Percentiles rank a stretch among this genome's conserved stretches.
phyloP scores from a whole-genome alignment of 768 basidiomycete species.

The Tephrocybe sp. region DNA sequence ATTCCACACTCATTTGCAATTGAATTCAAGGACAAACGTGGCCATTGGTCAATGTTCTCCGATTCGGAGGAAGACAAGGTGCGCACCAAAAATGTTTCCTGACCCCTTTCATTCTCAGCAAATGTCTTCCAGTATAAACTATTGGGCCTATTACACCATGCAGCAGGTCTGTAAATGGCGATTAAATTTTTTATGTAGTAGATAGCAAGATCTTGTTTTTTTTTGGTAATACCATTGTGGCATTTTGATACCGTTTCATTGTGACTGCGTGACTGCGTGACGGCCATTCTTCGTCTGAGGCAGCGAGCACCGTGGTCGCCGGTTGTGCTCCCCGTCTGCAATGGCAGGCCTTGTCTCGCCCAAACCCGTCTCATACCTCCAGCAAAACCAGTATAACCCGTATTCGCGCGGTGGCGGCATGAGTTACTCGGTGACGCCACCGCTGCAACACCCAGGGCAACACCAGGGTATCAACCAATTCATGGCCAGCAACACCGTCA shows the following conservation, averaged over 20 bases:
- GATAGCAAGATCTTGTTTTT: not conserved
- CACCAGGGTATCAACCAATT: slow-evolving; percentile 44
- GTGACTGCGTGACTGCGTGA: slow-evolving; percentile 14
- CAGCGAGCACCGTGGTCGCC: slow-evolving; percentile 14
- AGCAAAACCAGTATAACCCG: slow-evolving; percentile 59
- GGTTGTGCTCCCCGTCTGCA: slow-evolving; percentile 22
- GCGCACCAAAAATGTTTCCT: slow-evolving; percentile 3
- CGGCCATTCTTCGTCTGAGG: slow-evolving; percentile 9
- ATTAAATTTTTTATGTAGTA: slow-evolving; percentile 4
- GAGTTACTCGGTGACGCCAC: slow-evolving; percentile 63
- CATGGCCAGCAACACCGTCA: slow-evolving; percentile 27
- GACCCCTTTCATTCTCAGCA: not conserved
- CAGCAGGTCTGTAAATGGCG: slow-evolving; percentile 33
- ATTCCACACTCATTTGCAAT: slow-evolving; percentile 67
- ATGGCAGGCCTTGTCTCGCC: slow-evolving; percentile 67
- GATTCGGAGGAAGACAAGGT: slow-evolving; percentile 68
- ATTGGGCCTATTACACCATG: slow-evolving; percentile 43
- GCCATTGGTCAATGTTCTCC: slow-evolving; percentile 55
- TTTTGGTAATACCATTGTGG: slow-evolving; percentile 4
- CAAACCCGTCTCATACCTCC: slow-evolving; percentile 61
- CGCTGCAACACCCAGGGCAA: slow-evolving; percentile 56
- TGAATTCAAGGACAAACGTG: slow-evolving; percentile 49
- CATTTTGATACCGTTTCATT: slow-evolving; percentile 3
- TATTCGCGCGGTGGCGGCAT: slow-evolving; percentile 54
- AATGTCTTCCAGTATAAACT: slow-evolving; percentile 37